Conservation (phyloP, 2,329 filamentous ascomycete species). For the Diaporthe citri region DNA sequence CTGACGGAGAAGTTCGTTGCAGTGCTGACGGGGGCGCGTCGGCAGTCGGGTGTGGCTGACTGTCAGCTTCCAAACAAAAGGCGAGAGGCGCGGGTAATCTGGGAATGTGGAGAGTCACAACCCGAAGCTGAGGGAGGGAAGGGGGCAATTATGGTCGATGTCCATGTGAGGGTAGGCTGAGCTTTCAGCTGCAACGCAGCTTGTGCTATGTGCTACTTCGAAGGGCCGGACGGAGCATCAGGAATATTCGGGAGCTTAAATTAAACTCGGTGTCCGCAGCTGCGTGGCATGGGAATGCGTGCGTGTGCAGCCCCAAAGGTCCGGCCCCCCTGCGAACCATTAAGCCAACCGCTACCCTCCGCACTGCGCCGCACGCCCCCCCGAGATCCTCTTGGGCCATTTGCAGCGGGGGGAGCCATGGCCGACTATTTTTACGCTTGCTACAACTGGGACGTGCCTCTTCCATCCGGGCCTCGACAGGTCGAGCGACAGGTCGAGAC, state of each 20-base stretch:
- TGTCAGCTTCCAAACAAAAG: neutral
- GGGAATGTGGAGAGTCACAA: neutral
- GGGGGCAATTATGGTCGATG: constrained; percentile 2
- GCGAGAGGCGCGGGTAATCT: neutral
- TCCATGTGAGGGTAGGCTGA: neutral
- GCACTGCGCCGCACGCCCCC: constrained; percentile 10
- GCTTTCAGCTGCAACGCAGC: constrained; percentile 11
- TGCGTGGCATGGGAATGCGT: constrained; percentile 1
- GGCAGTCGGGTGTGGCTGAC: constrained; percentile 10
- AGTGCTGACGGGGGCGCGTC: constrained; percentile 8
- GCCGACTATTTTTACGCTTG: constrained; percentile 29
- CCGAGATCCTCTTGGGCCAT: neutral
- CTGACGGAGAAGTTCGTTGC: neutral
- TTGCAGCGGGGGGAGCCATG: neutral
- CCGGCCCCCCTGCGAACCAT: constrained; percentile 3
- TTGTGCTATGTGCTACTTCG: neutral
- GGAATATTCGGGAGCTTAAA: constrained; percentile 21
- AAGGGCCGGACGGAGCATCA: neutral
- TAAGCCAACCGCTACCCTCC: constrained; percentile 17
- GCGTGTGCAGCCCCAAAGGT: neutral
- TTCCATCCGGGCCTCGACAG: neutral
- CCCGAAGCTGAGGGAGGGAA: neutral
- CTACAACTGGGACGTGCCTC: constrained; percentile 13
- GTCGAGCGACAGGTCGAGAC: constrained; percentile 14
- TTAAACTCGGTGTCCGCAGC: constrained; percentile 19